Evolutionary conservation across 1,284 basidiomycete species (phyloP), one percentile per base, ranked within the genome.

Genomic region (Anthracocystis setariae): DNA sequence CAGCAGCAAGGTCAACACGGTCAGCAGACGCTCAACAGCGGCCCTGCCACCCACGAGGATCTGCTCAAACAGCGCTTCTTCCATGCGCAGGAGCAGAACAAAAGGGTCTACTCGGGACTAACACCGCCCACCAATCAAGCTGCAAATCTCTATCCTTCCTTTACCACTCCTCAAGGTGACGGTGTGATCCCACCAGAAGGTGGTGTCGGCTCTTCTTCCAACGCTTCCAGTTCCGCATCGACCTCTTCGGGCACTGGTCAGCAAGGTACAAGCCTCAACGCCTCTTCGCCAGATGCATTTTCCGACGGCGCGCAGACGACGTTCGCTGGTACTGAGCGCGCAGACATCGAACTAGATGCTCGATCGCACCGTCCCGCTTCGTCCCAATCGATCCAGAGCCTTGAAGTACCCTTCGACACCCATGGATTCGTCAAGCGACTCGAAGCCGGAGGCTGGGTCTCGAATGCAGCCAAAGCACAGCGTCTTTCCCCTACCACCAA

Each of bases 381-480:
- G 3, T 58, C 70, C 1, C 64, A 62, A 25, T 63, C 70, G 7
- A 44, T 68, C 8, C 70, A 67, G 32, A 68, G 60, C 25, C 48
- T 73, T 0, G 55, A 78, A 37, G 66, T 77, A n/a, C 79, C 79
- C 5, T 80, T 80, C 48, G 72, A 80, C 50, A 78, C 79, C 20
- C 76, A 79, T 40, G 62, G 57, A 23, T 79, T 80, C 46, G 77
- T 80, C 38, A 66, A 68, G 48, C 60, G 74, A 15, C 71, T 80
- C 8, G 69, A 78, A 45, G 46, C 73, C 2, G 79, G 76, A 20
- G 79, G 78, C 17, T 79, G 77, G 77, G 48, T 73, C 17, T 58
- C 63, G 23, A 46, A 47, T 7, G 33, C 47, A 8, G 46, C 49
- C 40, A 44, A 62, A 23, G 25, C 53, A 46, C 51, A 63, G 32